phyloP scores from a whole-genome alignment of 2,329 filamentous ascomycete genomes.

The Venturia aucupariae region DNA sequence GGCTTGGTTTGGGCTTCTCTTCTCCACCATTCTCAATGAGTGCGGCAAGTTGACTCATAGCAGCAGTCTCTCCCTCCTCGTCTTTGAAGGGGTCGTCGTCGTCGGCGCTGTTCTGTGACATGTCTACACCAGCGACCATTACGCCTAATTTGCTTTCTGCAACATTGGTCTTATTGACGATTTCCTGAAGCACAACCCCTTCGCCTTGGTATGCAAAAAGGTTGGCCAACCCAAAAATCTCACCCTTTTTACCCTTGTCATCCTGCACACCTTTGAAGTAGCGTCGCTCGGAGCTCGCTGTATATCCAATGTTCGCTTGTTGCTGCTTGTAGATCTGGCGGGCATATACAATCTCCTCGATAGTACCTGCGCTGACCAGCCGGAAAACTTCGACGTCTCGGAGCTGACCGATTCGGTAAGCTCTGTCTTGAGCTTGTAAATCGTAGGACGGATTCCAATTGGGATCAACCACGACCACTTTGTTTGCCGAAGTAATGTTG shows the following conservation, averaged over 20 bases:
- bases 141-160: slow-evolving; percentile 86
- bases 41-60: slow-evolving; percentile 63
- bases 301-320: slow-evolving; percentile 96
- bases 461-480: slow-evolving; percentile 92
- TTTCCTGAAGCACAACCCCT: slow-evolving; percentile 77
- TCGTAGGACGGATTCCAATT: slow-evolving; percentile 97
- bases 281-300: slow-evolving; percentile 78
- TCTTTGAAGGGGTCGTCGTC: slow-evolving; percentile 24
- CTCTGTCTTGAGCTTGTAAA: slow-evolving; percentile 89
- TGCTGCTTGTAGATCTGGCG: slow-evolving; percentile 98
- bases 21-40: slow-evolving; percentile 40
- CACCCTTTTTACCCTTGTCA: slow-evolving; percentile 70
- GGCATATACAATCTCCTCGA: slow-evolving; percentile 95
- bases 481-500: slow-evolving; percentile 96
- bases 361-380: slow-evolving; percentile 79
- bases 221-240: slow-evolving; percentile 86
- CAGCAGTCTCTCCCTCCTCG: slow-evolving; percentile 50
- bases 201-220: slow-evolving; percentile 75
- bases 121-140: slow-evolving; percentile 65
- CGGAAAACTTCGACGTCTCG: slow-evolving; percentile 94
- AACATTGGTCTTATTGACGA: slow-evolving; percentile 97
- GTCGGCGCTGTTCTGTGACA: slow-evolving; percentile 44
- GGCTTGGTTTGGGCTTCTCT: slow-evolving; percentile 23
- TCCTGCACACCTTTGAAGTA: slow-evolving; percentile 96
- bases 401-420: slow-evolving; percentile 88